Percentiles rank a stretch among this genome's conserved stretches.
Evolutionary conservation across 1,284 basidiomycete genomes (phyloP).

Genomic region (Peniophora sp.): DNA sequence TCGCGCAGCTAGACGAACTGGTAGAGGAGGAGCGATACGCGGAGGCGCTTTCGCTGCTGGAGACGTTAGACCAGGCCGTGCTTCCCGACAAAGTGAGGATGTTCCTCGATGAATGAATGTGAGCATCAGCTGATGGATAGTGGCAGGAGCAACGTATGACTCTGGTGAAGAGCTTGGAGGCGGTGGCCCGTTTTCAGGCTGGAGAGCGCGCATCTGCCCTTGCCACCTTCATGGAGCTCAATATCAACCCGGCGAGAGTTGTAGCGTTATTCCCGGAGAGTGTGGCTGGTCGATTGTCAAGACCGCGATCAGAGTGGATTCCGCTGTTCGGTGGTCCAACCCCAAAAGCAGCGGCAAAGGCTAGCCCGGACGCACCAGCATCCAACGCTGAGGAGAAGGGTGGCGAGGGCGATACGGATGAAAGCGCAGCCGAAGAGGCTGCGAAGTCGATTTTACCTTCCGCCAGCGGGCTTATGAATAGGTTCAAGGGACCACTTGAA

Average conservation of each 20-base stretch:
- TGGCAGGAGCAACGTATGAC: conserved; percentile 44
- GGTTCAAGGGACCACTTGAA: conserved; percentile 45
- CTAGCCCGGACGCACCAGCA: conserved; percentile 22
- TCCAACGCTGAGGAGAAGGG: conserved; percentile 10
- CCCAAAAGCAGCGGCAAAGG: conserved; percentile 12
- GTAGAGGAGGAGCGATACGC: conserved; percentile 65
- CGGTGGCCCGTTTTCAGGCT: conserved; percentile 68
- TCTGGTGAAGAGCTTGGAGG: conserved; percentile 62
- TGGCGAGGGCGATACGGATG: not conserved
- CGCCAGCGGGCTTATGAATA: conserved; percentile 23
- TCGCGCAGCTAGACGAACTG: conserved; percentile 81
- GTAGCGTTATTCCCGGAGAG: conserved; percentile 81
- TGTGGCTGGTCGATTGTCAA: conserved; percentile 74
- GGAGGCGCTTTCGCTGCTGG: conserved; percentile 78
- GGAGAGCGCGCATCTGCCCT: conserved; percentile 73
- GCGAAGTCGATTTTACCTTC: not conserved
- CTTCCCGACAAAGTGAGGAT: conserved; percentile 60
- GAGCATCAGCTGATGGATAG: not conserved
- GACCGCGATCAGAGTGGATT: conserved; percentile 73
- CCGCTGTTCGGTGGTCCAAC: conserved; percentile 76
- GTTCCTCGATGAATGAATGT: not conserved
- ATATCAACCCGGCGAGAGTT: conserved; percentile 91
- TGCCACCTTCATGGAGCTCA: conserved; percentile 81
- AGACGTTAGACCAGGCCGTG: conserved; percentile 55
- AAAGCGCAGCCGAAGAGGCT: conserved; percentile 2